These are phyloP conservation scores for Microcos paniculata DNA, from an alignment of 345 rosid species.

Conservation along the genomic window DNA sequence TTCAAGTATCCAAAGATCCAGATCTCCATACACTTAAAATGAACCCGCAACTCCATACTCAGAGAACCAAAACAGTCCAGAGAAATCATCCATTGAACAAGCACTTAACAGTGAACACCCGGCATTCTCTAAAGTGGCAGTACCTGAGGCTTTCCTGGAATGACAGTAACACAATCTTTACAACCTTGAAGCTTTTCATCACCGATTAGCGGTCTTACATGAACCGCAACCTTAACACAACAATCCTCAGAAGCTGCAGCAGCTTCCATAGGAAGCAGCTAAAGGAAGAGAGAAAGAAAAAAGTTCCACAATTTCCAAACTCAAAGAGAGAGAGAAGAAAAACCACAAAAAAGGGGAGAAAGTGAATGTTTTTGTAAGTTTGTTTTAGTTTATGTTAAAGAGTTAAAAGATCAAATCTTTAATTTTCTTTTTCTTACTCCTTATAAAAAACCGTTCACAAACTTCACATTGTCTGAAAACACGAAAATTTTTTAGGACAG, in stretches of 20 bases:
- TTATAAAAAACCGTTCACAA: conserved; percentile 23
- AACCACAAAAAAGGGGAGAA: conserved; percentile 9
- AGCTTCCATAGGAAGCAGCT: conserved; percentile 49
- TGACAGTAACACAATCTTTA: conserved; percentile 89
- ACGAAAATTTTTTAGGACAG: conserved; percentile 29
- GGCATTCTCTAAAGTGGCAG: conserved; percentile 26
- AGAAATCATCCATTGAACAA: conserved; percentile 21
- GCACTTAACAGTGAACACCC: neutral
- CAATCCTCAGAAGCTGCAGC: conserved; percentile 64
- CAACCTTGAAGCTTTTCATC: conserved; percentile 93
- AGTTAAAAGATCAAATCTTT: conserved; percentile 11
- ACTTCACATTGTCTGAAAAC: conserved; percentile 33
- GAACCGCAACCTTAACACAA: conserved; percentile 95
- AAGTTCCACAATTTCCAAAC: conserved; percentile 12
- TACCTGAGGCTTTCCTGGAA: conserved; percentile 96
- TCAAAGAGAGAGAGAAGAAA: conserved; percentile 1
- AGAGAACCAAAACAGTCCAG: neutral
- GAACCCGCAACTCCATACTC: conserved; percentile 17
- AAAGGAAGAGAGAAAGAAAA: neutral
- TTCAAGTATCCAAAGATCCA: conserved; percentile 37
- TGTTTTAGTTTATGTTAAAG: neutral
- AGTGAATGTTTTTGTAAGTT: neutral
- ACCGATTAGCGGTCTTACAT: conserved; percentile 90
- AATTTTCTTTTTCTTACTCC: neutral
- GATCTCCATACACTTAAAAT: conserved; percentile 35